Evolutionary conservation across 495 filamentous ascomycete genomes (phyloP).

Genomic region (Glarea lozoyensis): DNA sequence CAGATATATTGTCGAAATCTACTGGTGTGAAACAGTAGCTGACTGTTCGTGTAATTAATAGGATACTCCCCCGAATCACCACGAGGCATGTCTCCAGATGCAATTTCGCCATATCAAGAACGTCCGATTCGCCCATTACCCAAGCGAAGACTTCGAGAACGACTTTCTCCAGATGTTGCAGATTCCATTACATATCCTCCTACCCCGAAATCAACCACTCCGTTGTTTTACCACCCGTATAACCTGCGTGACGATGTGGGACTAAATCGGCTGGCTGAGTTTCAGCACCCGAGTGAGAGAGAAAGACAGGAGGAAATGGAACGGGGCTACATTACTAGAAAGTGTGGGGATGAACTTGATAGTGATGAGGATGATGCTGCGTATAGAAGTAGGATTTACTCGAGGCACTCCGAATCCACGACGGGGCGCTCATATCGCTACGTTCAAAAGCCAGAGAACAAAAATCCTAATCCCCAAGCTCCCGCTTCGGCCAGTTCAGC

Average conservation of each 20-base stretch:
- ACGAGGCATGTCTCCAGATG: conserved; percentile 55
- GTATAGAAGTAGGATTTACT: conserved; percentile 19
- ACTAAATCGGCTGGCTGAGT: conserved; percentile 10
- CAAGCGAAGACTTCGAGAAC: conserved; percentile 74
- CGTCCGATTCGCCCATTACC: conserved; percentile 91
- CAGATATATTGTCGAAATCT: background rate
- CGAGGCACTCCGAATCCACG: conserved; percentile 18
- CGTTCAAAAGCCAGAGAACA: conserved; percentile 24
- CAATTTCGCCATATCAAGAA: conserved; percentile 70
- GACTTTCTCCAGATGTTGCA: conserved; percentile 74
- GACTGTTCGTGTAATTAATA: conserved; percentile 7
- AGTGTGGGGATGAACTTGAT: conserved; percentile 24
- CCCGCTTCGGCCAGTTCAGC: conserved; percentile 46
- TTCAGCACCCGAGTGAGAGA: conserved; percentile 16
- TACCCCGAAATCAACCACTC: conserved; percentile 51
- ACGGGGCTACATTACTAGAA: conserved; percentile 25
- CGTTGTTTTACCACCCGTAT: conserved; percentile 71
- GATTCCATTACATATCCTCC: conserved; percentile 76
- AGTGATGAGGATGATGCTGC: conserved; percentile 30
- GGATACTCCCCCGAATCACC: conserved; percentile 21
- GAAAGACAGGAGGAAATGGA: conserved; percentile 18
- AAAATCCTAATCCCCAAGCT: conserved; percentile 34
- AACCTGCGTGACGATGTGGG: conserved; percentile 31
- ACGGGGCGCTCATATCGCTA: conserved; percentile 22
- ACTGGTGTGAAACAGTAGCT: conserved; percentile 4